Evolutionary conservation across 805 yeast genomes (phyloP), one percentile per base, ranked within the genome.

Genomic region (Candida taoyuanica): DNA sequence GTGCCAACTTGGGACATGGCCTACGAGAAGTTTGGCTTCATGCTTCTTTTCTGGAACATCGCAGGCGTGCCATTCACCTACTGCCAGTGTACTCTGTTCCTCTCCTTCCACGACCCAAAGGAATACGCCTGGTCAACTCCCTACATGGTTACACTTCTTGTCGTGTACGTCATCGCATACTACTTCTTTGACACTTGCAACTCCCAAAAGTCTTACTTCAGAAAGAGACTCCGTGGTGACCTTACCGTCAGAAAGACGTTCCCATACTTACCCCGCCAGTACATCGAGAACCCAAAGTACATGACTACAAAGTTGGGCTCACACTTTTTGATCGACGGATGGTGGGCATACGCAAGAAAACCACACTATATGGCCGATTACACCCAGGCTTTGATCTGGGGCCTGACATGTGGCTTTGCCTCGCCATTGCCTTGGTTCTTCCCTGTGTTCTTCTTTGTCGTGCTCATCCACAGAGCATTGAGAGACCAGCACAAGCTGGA

Each of bases 1-100:
- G 95, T 89, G 46, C 96, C 98, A 52, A 85, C 96, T 15, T 93
- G 98, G 98, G 98, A 93, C 63, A 91, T 93, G 97, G 96, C 95
- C 23, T 93, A 93, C 64, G 98, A 93, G 64, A 93, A 93, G 67
- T 93, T 93, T 55, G 98, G 98, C n/a, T 93, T 93, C 71, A 89
- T 93, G 98, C 76, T 93, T 49, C 78, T 89, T 53, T 93, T 93
- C 73, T 93, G 98, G 98, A 93, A 93, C 68, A 87, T 93, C 61
- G 96, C 97, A 23, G 98, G 98, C 55, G 98, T 93, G 29, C 98
- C 98, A 34, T 93, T 81, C 78, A 91, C 98, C 30, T 93, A 93
- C 69, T 87, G 97, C 64, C 96, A 88, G 59, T 82, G 94, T 62
- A 85, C 96, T 9, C 70, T 93, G 54, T 93, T 67, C 69, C 66